Evolutionary conservation across 83 land plant genomes (phyloP).

Genomic region (Picea mariana): DNA sequence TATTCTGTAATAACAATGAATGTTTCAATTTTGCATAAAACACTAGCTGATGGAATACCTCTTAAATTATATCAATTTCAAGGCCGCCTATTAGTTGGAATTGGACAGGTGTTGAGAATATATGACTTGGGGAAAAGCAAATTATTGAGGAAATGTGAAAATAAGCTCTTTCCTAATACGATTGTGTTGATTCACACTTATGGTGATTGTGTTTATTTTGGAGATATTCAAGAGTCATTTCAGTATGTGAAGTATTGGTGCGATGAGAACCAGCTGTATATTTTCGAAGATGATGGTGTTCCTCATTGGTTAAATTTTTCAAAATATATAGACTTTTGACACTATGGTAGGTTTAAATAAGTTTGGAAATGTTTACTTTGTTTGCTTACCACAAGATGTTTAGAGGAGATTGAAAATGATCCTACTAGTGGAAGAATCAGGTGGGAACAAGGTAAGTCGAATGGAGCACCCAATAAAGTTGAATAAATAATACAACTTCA

Average conservation of each 20-base stretch:
- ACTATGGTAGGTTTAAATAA: conserved; percentile 98
- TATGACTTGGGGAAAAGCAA: conserved; percentile 94
- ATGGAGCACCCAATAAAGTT: conserved; percentile 99
- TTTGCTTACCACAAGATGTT: conserved; percentile 94
- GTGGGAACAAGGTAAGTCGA: conserved; percentile 97
- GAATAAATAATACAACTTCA: conserved; percentile 48
- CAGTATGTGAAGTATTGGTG: conserved; percentile 94
- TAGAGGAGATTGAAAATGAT: conserved; percentile 98
- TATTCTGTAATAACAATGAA: background rate
- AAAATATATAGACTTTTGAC: conserved; percentile 88
- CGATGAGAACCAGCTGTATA: conserved; percentile 96
- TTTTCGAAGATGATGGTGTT: conserved; percentile 92
- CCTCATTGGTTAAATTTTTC: conserved; percentile 97
- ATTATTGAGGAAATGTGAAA: conserved; percentile 95
- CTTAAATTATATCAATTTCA: conserved; percentile 91
- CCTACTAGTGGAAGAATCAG: conserved; percentile 98
- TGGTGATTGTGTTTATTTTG: conserved; percentile 96
- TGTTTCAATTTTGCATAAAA: conserved; percentile 22
- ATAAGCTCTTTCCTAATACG: conserved; percentile 92
- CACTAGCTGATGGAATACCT: conserved; percentile 94
- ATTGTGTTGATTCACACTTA: conserved; percentile 89
- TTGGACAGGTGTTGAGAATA: conserved; percentile 89
- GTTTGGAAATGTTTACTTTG: conserved; percentile 90
- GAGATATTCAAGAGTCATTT: conserved; percentile 99
- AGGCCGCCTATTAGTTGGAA: too few relatives aligned